Evolutionary conservation across 75 land plant species (phyloP), one percentile per base, ranked within the genome.

Genomic region (Azolla pinnata): DNA sequence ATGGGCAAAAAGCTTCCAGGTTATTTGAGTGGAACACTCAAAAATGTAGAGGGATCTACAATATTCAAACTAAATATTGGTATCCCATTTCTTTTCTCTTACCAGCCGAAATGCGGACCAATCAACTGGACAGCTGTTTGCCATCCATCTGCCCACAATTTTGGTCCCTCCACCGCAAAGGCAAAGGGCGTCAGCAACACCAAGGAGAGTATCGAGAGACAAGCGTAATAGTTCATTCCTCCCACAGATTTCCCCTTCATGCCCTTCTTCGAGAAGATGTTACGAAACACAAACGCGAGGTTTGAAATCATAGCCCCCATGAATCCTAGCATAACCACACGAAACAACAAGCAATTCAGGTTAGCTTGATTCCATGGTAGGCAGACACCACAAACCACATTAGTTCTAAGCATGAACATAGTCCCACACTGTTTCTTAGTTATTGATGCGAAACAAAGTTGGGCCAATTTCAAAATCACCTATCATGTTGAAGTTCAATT

Each of bases 291-390:
- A 60, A 86, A 86, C 34, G 87, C 90, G 35, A 86, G 23, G 55
- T 86, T 86, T 53, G 90, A 83, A 28, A 86, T 77, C 87, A 86
- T 86, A 18, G 87, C 90, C 14, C 87, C 81, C 83, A 86, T 72
- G 56, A 86, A 86, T 31, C 90, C 90, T 83, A 72, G 27, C 31
- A 30, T 20, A 30, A 49, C 59, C 33, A 59, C 24, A 33, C 16
- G 17, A 21, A 44, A 16, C 12, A 20, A 12, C 17, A 45, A 2
- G 5, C 35, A 52, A 27, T 60, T 14, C 16, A 35, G 33, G 49
- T 0, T 28, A 45, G 0, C 1, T 29, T 17, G 28, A 25, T n/a
- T 27, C 1, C 14, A 57, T 58, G n/a, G n/a, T n/a, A n/a, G n/a
- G n/a, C n/a, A n/a, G n/a, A n/a, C n/a, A n/a, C n/a, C n/a, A n/a